phyloP scores from a whole-genome alignment of 2,329 filamentous ascomycete species.

The Sarocladium kiliense region DNA sequence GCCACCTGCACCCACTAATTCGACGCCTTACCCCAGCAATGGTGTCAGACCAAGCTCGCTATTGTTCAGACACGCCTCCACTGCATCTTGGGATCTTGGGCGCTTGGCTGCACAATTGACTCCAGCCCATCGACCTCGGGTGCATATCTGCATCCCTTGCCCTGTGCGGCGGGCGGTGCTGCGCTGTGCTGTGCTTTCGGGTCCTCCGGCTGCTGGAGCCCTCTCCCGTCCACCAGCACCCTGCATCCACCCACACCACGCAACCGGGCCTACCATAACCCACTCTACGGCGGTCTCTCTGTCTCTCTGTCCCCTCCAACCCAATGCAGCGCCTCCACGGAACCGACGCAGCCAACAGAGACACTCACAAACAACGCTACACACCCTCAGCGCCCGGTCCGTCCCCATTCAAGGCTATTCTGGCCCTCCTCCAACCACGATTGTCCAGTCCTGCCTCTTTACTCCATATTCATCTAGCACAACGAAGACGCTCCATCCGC shows the following conservation, averaged over 20 bases:
- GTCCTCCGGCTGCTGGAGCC: background rate
- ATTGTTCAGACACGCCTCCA: conserved; percentile 5
- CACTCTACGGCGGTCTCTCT: background rate
- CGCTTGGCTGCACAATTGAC: background rate
- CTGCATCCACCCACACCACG: background rate
- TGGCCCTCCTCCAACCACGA: background rate
- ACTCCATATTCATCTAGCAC: background rate
- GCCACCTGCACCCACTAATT: background rate
- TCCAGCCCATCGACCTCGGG: background rate
- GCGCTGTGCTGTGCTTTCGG: background rate
- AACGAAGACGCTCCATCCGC: background rate
- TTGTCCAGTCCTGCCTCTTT: background rate
- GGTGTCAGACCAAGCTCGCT: conserved; percentile 6
- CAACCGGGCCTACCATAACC: background rate
- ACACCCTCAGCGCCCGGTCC: background rate
- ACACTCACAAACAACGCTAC: background rate
- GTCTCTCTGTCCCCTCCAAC: background rate
- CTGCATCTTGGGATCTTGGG: background rate
- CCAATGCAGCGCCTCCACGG: background rate
- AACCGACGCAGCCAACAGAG: background rate
- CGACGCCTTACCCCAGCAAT: conserved; percentile 6
- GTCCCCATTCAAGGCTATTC: conserved; percentile 2
- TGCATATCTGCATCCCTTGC: background rate
- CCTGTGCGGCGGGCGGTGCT: background rate
- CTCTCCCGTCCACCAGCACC: background rate